These are phyloP conservation scores for Apiospora sp. DNA, from an alignment of 2,329 filamentous ascomycete species.

Conservation along the genomic window DNA sequence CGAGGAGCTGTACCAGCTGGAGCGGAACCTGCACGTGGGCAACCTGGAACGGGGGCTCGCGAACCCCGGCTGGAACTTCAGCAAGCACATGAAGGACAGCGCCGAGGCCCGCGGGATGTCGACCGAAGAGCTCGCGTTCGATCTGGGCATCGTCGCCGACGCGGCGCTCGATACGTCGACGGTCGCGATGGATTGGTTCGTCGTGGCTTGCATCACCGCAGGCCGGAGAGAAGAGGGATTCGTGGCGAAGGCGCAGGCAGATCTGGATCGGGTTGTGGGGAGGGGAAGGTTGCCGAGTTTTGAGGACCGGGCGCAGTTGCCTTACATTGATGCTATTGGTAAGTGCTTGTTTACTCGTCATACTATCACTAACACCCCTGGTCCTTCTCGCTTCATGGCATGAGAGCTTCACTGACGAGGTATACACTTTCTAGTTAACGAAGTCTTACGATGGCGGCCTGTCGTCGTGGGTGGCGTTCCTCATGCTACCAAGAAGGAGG, in stretches of 20 bases:
- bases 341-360: neutral
- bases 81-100: constrained; percentile 38
- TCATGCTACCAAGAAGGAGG: constrained; percentile 45
- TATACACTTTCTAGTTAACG: constrained; percentile 30
- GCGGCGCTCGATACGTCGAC: constrained; percentile 44
- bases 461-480: constrained; percentile 47
- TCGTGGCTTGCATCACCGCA: constrained; percentile 41
- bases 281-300: constrained; percentile 47
- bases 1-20: constrained; percentile 37
- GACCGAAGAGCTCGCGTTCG: constrained; percentile 42
- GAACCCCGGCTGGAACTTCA: constrained; percentile 42
- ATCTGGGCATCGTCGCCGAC: constrained; percentile 41
- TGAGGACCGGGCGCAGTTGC: constrained; percentile 47
- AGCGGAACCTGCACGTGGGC: constrained; percentile 38
- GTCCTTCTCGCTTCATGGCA: too few relatives aligned
- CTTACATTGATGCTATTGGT: constrained; percentile 50
- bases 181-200: constrained; percentile 41
- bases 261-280: constrained; percentile 52
- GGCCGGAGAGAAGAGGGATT: constrained; percentile 27
- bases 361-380: neutral
- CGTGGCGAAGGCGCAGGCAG: constrained; percentile 47
- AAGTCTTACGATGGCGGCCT: constrained; percentile 55
- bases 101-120: constrained; percentile 36
- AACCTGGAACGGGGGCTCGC: constrained; percentile 36
- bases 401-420: neutral